Base-by-base conservation (phyloP, 495 filamentous ascomycete genomes). In the Aspergillus sclerotioniger region DNA sequence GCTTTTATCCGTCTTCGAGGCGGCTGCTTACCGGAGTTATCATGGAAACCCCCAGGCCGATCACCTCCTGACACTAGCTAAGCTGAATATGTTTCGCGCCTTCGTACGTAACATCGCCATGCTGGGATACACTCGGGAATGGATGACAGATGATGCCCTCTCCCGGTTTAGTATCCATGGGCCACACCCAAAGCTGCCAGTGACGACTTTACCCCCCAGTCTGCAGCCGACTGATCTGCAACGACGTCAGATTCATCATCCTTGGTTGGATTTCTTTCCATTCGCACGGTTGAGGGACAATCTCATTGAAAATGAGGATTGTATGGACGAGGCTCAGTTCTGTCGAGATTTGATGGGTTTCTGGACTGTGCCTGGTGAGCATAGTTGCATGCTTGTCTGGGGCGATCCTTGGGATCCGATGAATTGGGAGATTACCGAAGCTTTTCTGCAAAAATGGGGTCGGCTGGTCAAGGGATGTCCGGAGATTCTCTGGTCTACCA, bases 281-380 rank as follows among this genome's bases (percentile, higher is more conserved):
- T 67, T 70, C 29, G 65, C 71, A 12, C 56, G 20, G 21, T 53
- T 74, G 45, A 65, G 71, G 8, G 71, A 74, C 33, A 74, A 70
- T 46, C 46, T 74, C 2, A 69, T 71, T 13, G 45, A 25, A 7
- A 55, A 53, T 0, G 57, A 58, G 15, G 62, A 47, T 12, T 28
- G 43, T 4, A 48, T 67, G 46, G 67, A 65, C 45, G 60, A 59
- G 12, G 47, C 56, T 16, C 59, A 71, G 6, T 49, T 71, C 6
- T 64, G 63, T 43, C 57, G 60, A 12, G 69, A 71, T 46, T 19
- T 71, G 25, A 56, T 63, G 28, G 68, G 60, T 5, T 67, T 62
- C 51, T 58, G 29, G 60, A 60, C 44, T 53, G 49, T 48, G 59
- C 62, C 51, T 4, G 61, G 48, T 54, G 32, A 32, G 0, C 25